Conservation (phyloP, 1,284 basidiomycete genomes). For the Exobasidium rhododendri region DNA sequence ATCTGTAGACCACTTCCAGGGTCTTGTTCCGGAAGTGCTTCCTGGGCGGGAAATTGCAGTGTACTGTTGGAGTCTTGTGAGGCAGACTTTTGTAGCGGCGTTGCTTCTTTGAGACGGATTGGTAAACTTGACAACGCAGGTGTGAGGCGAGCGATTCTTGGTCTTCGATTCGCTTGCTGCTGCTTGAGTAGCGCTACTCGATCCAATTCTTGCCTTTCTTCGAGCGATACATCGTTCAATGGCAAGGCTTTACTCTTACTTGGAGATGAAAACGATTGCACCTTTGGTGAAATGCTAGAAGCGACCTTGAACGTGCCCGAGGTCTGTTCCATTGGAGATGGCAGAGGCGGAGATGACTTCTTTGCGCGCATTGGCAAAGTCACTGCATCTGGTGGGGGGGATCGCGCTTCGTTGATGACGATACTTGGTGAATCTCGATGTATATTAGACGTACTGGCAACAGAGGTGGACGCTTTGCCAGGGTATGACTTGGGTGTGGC, state of each 20-base stretch:
- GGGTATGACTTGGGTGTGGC: no score
- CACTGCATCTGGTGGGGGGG: neutral
- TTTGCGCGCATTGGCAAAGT: neutral
- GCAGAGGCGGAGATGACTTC: neutral
- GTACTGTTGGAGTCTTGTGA: constrained; percentile 23
- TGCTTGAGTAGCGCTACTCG: constrained; percentile 23
- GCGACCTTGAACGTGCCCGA: constrained; percentile 3
- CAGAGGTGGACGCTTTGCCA: no score
- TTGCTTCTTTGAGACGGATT: constrained; percentile 22
- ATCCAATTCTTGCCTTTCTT: neutral
- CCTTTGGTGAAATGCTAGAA: neutral
- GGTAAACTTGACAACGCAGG: constrained; percentile 35
- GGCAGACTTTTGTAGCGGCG: constrained; percentile 21
- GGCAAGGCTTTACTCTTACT: neutral
- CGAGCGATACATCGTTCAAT: neutral
- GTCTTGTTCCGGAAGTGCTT: constrained; percentile 24
- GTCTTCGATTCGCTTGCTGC: constrained; percentile 34
- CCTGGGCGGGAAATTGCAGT: constrained; percentile 29
- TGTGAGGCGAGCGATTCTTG: constrained; percentile 39
- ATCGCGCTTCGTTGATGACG: constrained; percentile 3
- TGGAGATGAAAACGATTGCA: constrained; percentile 3
- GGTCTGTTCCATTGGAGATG: constrained; percentile 4
- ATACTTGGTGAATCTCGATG: constrained; percentile 8
- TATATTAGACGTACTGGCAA: no score
- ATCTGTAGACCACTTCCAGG: constrained; percentile 38